These are phyloP conservation scores for Mycena metata DNA, from an alignment of 768 basidiomycete genomes.

Conservation along the genomic window DNA sequence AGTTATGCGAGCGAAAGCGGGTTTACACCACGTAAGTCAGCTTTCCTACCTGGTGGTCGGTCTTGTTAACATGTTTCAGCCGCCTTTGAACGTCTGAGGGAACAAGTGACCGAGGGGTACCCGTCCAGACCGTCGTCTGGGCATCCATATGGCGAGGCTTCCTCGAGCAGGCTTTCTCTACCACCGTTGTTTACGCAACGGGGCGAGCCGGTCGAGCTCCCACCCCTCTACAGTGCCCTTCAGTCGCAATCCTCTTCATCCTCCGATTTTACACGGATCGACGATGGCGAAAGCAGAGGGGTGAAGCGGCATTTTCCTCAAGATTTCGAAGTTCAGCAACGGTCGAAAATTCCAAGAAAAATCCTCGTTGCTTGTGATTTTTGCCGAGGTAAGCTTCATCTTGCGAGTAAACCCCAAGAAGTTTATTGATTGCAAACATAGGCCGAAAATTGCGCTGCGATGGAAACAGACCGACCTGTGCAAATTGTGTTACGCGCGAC, in stretches of 20 bases:
- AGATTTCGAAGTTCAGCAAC: conserved; percentile 46
- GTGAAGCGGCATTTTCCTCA: conserved; percentile 33
- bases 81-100: conserved; percentile 24
- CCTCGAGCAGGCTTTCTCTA: conserved; percentile 18
- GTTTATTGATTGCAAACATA: conserved; percentile 42
- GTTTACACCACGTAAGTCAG: conserved; percentile 21
- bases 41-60: not conserved
- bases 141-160: conserved; percentile 10
- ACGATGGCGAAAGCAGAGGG: conserved; percentile 13
- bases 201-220: conserved; percentile 27
- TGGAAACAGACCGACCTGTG: conserved; percentile 72
- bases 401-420: not conserved
- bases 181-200: conserved; percentile 19
- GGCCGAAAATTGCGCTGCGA: conserved; percentile 84
- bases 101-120: conserved; percentile 4
- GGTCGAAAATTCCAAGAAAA: conserved; percentile 56
- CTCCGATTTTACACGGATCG: conserved; percentile 17
- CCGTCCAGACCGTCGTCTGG: conserved; percentile 11
- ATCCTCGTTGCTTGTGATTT: conserved; percentile 81
- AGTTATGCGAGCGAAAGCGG: conserved; percentile 18
- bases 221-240: conserved; percentile 22
- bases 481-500: conserved; percentile 70
- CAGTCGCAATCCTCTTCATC: conserved; percentile 26
- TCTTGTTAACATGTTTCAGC: conserved; percentile 22
- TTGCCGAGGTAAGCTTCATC: conserved; percentile 69